A percentile compares a stretch with the other conserved stretches of the same genome.
phyloP scores from a whole-genome alignment of 2,329 filamentous ascomycete species.

The Ophiostoma himal-ulmi region DNA sequence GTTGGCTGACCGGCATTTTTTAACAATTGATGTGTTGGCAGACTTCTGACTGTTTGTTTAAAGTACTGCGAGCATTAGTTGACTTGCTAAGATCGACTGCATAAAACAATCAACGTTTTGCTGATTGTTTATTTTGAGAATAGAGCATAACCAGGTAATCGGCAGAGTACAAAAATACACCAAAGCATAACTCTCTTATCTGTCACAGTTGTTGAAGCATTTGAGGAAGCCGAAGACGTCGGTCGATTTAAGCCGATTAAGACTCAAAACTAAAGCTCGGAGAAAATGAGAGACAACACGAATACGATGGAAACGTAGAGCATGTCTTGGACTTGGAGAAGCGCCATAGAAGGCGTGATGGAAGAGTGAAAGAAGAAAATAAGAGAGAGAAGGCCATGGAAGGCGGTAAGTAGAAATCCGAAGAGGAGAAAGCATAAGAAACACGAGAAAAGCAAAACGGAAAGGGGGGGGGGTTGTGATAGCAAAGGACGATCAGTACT shows the following conservation, averaged over 20 bases:
- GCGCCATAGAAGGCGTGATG: background rate
- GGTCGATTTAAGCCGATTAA: background rate
- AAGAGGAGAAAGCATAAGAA: background rate
- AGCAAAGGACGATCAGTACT: background rate
- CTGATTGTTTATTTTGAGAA: conserved; percentile 1
- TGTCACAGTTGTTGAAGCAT: background rate
- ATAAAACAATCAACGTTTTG: background rate
- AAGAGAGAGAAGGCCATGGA: background rate
- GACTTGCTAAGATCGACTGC: background rate
- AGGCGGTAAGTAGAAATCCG: background rate
- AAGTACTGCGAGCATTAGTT: background rate
- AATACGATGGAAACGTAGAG: background rate
- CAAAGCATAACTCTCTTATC: background rate
- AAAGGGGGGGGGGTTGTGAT: background rate
- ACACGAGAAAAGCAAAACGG: conserved; percentile 4
- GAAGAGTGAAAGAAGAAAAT: background rate
- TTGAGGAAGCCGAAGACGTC: background rate
- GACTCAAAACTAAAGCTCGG: background rate
- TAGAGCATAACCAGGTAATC: background rate
- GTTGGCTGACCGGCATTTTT: background rate
- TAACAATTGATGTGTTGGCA: background rate
- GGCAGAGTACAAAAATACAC: background rate
- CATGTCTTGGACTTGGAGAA: conserved; percentile 6
- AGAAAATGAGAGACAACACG: background rate
- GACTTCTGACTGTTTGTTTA: background rate